Conservation (phyloP, 75 land plant genomes). For the Cunninghamia lanceolata region DNA sequence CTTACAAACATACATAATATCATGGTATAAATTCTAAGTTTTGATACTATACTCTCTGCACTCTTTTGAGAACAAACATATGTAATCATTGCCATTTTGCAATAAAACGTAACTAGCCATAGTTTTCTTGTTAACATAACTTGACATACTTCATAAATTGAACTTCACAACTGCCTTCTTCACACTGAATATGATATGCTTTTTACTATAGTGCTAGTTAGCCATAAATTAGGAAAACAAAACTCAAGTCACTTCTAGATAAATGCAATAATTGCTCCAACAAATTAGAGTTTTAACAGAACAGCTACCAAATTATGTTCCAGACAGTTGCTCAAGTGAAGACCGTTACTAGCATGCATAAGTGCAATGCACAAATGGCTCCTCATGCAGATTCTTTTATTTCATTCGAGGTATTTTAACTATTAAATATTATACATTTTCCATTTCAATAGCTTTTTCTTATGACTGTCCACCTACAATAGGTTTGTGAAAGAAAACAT, state of each 20-base stretch:
- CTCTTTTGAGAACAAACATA: no score
- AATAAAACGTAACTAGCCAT: not conserved
- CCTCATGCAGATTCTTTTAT: constrained; percentile 65
- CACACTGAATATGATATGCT: not conserved
- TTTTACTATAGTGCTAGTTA: not conserved
- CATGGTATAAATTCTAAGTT: no score
- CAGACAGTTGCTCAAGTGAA: constrained; percentile 73
- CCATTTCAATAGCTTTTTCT: not conserved
- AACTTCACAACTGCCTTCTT: not conserved
- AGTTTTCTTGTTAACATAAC: no score
- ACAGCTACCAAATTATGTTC: not conserved
- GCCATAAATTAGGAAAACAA: not conserved
- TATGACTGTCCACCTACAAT: no score
- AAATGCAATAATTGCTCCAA: not conserved
- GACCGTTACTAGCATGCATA: constrained; percentile 69
- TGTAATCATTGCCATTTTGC: no score
- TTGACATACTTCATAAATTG: not conserved
- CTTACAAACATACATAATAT: no score
- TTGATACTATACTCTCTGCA: no score
- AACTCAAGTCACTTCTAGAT: no score
- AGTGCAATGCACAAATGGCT: constrained; percentile 72
- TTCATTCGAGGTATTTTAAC: constrained; percentile 59
- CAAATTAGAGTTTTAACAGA: not conserved
- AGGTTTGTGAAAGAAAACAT: not conserved
- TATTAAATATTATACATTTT: not conserved